Conservation (phyloP, 83 land plant species). For the Picea abies region DNA sequence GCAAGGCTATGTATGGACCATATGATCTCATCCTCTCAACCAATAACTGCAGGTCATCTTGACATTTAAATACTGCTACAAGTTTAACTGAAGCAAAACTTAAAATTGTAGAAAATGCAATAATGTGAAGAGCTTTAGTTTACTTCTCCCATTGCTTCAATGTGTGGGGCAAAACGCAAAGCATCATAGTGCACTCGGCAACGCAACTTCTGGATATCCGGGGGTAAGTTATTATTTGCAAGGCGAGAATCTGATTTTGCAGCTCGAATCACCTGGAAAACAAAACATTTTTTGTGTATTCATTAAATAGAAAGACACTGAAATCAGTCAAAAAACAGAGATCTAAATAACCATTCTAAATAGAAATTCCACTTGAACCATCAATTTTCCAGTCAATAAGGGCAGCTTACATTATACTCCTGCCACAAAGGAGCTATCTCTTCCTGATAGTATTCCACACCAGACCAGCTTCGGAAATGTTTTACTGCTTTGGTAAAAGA, state of each 20-base stretch:
- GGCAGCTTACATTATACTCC: conserved; percentile 57
- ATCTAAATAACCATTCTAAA: neutral
- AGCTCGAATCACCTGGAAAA: conserved; percentile 59
- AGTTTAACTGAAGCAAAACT: too few relatives aligned
- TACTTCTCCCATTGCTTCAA: conserved; percentile 89
- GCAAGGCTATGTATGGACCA: conserved; percentile 93
- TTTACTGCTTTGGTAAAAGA: conserved; percentile 62
- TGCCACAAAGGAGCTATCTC: conserved; percentile 83
- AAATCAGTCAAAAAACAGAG: neutral
- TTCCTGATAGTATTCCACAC: conserved; percentile 80
- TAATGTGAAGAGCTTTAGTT: too few relatives aligned
- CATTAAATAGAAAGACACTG: too few relatives aligned
- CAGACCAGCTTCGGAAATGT: conserved; percentile 96
- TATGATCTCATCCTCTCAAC: conserved; percentile 80
- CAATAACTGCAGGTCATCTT: too few relatives aligned
- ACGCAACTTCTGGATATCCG: too few relatives aligned
- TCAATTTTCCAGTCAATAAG: neutral
- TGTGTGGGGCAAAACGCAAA: conserved; percentile 81
- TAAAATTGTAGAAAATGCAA: too few relatives aligned
- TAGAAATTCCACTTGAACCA: neutral
- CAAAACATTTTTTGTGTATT: too few relatives aligned
- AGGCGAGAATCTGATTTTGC: conserved; percentile 90
- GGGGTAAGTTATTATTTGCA: conserved; percentile 7
- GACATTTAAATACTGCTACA: too few relatives aligned
- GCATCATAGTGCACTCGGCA: conserved; percentile 89